Conservation (phyloP, 805 yeast genomes). For the Clavispora carvajalis region DNA sequence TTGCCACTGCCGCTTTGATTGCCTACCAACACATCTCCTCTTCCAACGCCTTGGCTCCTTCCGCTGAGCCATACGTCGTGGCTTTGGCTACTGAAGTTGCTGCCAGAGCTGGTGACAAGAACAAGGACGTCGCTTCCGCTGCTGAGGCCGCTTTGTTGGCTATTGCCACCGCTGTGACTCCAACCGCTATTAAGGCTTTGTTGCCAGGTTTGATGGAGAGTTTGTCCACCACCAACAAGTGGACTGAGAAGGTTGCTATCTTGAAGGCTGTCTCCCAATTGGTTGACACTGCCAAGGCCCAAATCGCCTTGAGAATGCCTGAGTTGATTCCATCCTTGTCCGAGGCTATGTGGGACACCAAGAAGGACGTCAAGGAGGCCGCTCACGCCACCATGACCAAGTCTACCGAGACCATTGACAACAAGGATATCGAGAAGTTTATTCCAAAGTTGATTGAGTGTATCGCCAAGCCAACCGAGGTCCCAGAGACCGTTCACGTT, state of each 20-base stretch:
- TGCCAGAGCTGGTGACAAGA: slow-evolving; percentile 87
- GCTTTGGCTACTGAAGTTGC: slow-evolving; percentile 66
- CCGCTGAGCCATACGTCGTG: slow-evolving; percentile 94
- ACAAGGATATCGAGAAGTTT: slow-evolving; percentile 99
- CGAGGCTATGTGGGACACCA: slow-evolving; percentile 99
- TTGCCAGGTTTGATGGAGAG: slow-evolving; percentile 73
- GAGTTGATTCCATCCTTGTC: slow-evolving; percentile 97
- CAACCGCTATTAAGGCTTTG: slow-evolving; percentile 85
- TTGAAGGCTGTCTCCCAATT: slow-evolving; percentile 78
- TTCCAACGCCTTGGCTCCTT: slow-evolving; percentile 71
- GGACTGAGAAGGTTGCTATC: slow-evolving; percentile 96
- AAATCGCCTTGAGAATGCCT: slow-evolving; percentile 98
- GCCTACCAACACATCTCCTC: slow-evolving; percentile 85
- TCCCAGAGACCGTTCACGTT: slow-evolving; percentile 97
- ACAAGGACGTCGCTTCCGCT: slow-evolving; percentile 61
- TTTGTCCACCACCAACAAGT: slow-evolving; percentile 74
- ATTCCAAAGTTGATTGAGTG: slow-evolving; percentile 96
- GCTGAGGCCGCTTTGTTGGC: slow-evolving; percentile 77
- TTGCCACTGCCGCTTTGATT: slow-evolving; percentile 72
- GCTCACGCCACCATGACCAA: slow-evolving; percentile 94
- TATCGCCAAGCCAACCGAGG: slow-evolving; percentile 94
- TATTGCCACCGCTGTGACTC: slow-evolving; percentile 78
- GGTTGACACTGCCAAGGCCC: slow-evolving; percentile 92
- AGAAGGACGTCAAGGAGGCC: slow-evolving; percentile 94
- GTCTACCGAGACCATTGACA: slow-evolving; percentile 95